phyloP scores from a whole-genome alignment of 1,284 basidiomycete species.

The Irpex sp. region DNA sequence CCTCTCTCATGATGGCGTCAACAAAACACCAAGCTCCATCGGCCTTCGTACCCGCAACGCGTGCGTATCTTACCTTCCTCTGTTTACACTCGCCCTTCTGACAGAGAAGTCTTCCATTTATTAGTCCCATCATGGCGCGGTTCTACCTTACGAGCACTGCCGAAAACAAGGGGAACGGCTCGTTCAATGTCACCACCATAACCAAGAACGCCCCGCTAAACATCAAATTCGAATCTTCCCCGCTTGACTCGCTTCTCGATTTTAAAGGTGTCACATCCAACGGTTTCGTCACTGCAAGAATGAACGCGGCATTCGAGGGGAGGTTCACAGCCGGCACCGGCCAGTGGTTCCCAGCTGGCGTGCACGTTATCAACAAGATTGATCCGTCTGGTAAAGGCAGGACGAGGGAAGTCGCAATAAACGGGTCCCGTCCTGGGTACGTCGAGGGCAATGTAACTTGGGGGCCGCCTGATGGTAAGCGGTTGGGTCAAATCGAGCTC shows the following conservation, averaged over 20 bases:
- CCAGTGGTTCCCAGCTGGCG: conserved; percentile 19
- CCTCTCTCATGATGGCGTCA: conserved; percentile 25
- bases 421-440: too few relatives aligned
- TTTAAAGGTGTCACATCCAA: conserved; percentile 31
- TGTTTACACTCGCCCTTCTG: too few relatives aligned
- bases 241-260: conserved; percentile 35
- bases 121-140: too few relatives aligned
- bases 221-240: conserved; percentile 32
- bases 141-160: too few relatives aligned
- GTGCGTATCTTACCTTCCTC: too few relatives aligned
- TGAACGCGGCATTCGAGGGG: conserved; percentile 43
- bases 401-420: too few relatives aligned
- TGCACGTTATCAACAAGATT: conserved; percentile 19
- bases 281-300: conserved; percentile 26
- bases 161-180: conserved; percentile 18
- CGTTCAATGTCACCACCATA: conserved; percentile 26
- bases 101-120: too few relatives aligned
- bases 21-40: too few relatives aligned
- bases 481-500: too few relatives aligned
- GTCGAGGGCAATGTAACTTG: too few relatives aligned
- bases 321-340: conserved; percentile 30
- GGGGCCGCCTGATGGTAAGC: too few relatives aligned
- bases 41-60: too few relatives aligned
- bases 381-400: conserved; percentile 36
- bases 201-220: conserved; percentile 26